Base-by-base conservation (phyloP, 2,329 filamentous ascomycete genomes). In the Bipolaris sorokiniana region DNA sequence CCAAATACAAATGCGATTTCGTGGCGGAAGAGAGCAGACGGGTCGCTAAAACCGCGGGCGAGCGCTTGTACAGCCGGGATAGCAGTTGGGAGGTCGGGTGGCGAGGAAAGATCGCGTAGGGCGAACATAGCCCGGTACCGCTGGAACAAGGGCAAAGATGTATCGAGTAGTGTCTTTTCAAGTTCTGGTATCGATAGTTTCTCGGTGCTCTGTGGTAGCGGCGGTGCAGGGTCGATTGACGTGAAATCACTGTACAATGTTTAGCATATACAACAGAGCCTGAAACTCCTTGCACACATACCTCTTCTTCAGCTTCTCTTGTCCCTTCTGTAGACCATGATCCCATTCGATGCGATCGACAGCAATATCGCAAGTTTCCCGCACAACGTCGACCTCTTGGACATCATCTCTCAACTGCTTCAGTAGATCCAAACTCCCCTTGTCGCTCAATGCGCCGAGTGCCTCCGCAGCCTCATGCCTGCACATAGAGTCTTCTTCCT, bases 1-100 rank as follows among this genome's bases (percentile, higher is more conserved):
- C 95, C 95, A 68, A 99, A 99, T 13, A 99, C 95, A 75, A 99
- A 99, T 13, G 95, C 95, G 64, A 99, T 92, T 76, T 99, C 95
- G 80, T 99, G 95, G 65, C 95, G 89, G 84, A 99, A 98, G 7
- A 99, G 86, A 5, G 93, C 93, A 47, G 93, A 97, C 16, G 88
- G 83, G 75, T 99, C 95, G 31, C 83, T 82, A 68, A 99, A 88
- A 15, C 95, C 95, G 72, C 88, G 89, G 44, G 95, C 92, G 45
- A 99, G 85, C 10, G 93, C 91, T 42, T 89, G 84, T 51, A 99
- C 86, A 16, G 95, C 94, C n/a, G 91, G 89, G 15, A 92, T 86
- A 6, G 94, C 93, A 1, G 93, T 97, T 1, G 92, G 90, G 41
- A 96, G 87, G 72, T 96, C 90, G 9, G 94, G 93, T 15, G 95